Conservation (phyloP, 768 basidiomycete genomes). For the Mycena polygramma region DNA sequence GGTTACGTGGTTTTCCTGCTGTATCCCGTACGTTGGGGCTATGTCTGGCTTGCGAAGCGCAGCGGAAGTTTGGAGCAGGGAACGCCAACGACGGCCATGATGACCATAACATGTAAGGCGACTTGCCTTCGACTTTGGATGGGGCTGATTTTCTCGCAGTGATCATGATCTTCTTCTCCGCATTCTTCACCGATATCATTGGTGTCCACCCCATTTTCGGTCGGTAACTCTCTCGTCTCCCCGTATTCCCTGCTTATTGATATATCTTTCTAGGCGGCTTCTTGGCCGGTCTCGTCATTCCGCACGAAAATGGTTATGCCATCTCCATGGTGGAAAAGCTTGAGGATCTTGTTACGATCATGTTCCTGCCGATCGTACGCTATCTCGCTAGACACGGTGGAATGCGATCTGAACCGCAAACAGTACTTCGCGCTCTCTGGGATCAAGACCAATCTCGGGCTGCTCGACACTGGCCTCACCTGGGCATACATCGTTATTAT, state of each 20-base stretch:
- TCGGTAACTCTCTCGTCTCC: constrained; percentile 38
- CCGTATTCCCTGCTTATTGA: constrained; percentile 30
- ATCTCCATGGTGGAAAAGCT: constrained; percentile 87
- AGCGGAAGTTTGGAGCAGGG: constrained; percentile 82
- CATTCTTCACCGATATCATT: constrained; percentile 90
- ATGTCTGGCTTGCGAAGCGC: constrained; percentile 73
- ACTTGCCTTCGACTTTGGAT: neutral
- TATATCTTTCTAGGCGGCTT: constrained; percentile 72
- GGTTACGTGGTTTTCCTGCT: constrained; percentile 78
- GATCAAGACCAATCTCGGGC: constrained; percentile 82
- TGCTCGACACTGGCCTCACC: constrained; percentile 78
- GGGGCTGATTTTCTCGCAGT: constrained; percentile 45
- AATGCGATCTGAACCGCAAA: constrained; percentile 7
- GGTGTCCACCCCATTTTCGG: constrained; percentile 81
- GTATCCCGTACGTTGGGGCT: constrained; percentile 73
- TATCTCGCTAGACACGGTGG: neutral
- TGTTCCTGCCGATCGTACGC: constrained; percentile 83
- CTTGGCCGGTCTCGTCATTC: constrained; percentile 84
- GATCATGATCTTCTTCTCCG: constrained; percentile 78
- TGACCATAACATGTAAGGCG: constrained; percentile 69
- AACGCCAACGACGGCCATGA: constrained; percentile 79
- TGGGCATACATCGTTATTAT: constrained; percentile 89
- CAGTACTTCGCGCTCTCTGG: constrained; percentile 89
- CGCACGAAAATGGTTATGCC: constrained; percentile 85
- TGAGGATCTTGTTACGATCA: constrained; percentile 86